These are phyloP conservation scores for Steccherinum ochraceum DNA, from an alignment of 768 basidiomycete genomes.

Conservation along the genomic window DNA sequence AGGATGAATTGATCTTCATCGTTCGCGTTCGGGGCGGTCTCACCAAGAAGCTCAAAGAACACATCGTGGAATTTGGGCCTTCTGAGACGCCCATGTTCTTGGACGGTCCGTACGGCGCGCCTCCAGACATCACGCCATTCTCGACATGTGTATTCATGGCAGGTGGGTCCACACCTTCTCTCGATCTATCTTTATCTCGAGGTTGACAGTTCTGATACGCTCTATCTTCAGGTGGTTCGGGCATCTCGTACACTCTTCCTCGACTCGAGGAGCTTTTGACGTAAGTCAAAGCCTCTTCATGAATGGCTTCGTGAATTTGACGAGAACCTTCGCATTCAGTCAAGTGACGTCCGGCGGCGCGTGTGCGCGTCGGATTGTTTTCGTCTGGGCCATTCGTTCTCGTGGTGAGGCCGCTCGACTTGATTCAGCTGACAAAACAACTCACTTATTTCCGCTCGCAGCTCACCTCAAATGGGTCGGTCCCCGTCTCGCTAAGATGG, in stretches of 20 bases:
- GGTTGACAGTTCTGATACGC: not conserved
- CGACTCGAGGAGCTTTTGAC: conserved; percentile 26
- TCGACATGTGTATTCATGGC: conserved; percentile 31
- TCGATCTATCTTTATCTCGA: not conserved
- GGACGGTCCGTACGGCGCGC: conserved; percentile 36
- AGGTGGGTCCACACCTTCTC: conserved; percentile 22
- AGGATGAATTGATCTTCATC: conserved; percentile 40
- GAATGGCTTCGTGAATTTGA: no score
- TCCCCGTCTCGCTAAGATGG: not conserved
- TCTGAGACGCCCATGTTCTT: conserved; percentile 26
- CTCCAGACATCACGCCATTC: conserved; percentile 26
- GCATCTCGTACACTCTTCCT: conserved; percentile 27
- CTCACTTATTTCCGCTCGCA: no score
- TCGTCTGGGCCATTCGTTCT: conserved; percentile 26
- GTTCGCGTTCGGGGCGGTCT: conserved; percentile 46
- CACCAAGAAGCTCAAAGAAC: conserved; percentile 28
- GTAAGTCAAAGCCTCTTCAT: conserved; percentile 13
- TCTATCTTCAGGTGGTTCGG: conserved; percentile 23
- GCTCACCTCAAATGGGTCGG: conserved; percentile 19
- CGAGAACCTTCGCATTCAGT: not conserved
- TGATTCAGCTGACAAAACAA: not conserved
- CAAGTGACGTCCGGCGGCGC: conserved; percentile 5
- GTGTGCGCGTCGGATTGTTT: conserved; percentile 20
- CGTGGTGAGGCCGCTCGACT: not conserved
- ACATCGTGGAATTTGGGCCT: conserved; percentile 12